Evolutionary conservation across 225 moss, liverwort and hornwort species (phyloP).

Genomic region (Sphagnum tenellum): DNA sequence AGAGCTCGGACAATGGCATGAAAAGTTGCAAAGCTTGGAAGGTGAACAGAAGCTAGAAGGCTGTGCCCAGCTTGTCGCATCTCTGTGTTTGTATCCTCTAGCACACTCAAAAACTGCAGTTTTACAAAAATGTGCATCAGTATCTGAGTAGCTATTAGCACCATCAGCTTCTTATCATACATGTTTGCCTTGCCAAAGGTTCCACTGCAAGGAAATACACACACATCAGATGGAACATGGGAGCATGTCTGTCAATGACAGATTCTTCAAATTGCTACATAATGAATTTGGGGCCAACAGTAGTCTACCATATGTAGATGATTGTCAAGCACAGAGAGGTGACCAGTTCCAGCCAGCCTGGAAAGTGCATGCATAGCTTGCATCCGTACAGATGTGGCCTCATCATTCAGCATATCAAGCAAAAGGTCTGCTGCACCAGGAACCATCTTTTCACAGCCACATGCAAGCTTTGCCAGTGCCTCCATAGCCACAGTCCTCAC

Average conservation of each 20-base stretch:
- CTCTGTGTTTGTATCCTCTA: conserved; percentile 58
- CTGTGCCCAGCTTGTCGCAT: conserved; percentile 65
- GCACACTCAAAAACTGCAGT: conserved; percentile 73
- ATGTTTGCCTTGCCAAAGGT: too few relatives aligned
- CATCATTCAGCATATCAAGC: conserved; percentile 96
- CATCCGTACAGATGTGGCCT: conserved; percentile 61
- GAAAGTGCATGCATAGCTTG: conserved; percentile 62
- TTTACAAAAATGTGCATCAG: background rate
- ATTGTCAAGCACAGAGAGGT: conserved; percentile 58
- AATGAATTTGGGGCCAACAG: conserved; percentile 11
- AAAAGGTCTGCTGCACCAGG: conserved; percentile 65
- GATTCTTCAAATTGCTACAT: too few relatives aligned
- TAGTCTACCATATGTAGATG: conserved; percentile 91
- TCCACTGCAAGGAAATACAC: too few relatives aligned
- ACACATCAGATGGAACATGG: too few relatives aligned
- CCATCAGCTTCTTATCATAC: too few relatives aligned
- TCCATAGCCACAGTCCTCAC: conserved; percentile 74
- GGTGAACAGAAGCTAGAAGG: conserved; percentile 48
- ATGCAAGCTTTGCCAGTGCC: conserved; percentile 62
- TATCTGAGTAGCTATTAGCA: too few relatives aligned
- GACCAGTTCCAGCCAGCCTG: conserved; percentile 61
- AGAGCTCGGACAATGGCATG: conserved; percentile 44
- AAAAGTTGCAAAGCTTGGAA: conserved; percentile 69
- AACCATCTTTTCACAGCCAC: conserved; percentile 61
- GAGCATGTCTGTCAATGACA: too few relatives aligned